A percentile compares a stretch with the other conserved stretches of the same genome.
phyloP scores from a whole-genome alignment of 345 rosid genomes.

The Luvunga scandens region DNA sequence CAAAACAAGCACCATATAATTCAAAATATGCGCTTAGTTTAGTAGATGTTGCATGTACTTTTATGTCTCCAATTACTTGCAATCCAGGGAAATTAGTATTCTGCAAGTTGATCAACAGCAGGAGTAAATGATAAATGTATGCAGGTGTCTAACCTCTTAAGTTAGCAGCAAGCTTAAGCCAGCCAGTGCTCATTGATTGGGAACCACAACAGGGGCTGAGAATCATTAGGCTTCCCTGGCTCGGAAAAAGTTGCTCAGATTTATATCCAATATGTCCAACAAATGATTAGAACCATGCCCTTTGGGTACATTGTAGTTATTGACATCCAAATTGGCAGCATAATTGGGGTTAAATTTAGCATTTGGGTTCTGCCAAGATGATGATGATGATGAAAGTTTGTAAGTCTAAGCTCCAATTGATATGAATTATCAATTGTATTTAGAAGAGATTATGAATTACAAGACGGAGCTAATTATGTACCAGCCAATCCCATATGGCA shows the following conservation, averaged over 20 bases:
- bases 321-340: constrained; percentile 32
- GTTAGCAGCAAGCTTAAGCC: constrained; percentile 43
- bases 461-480: constrained; percentile 1
- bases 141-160: no score
- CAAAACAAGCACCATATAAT: no score
- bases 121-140: no score
- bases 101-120: no score
- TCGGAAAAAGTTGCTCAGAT: constrained; percentile 36
- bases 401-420: no score
- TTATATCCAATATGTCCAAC: constrained; percentile 38
- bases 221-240: constrained; percentile 23
- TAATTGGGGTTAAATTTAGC: constrained; percentile 16
- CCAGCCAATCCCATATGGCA: constrained; percentile 62
- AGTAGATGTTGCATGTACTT: no score
- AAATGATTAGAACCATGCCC: constrained; percentile 30
- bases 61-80: no score
- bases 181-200: constrained; percentile 32
- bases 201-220: constrained; percentile 33
- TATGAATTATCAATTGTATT: no score
- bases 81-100: no score
- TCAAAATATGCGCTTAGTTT: no score
- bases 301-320: constrained; percentile 35
- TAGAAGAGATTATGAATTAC: no score
- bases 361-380: constrained; percentile 31
- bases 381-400: background rate